These are phyloP conservation scores for Syncephalastrum contaminatum DNA, from an alignment of 371 early-diverging fungal species.

Conservation along the genomic window DNA sequence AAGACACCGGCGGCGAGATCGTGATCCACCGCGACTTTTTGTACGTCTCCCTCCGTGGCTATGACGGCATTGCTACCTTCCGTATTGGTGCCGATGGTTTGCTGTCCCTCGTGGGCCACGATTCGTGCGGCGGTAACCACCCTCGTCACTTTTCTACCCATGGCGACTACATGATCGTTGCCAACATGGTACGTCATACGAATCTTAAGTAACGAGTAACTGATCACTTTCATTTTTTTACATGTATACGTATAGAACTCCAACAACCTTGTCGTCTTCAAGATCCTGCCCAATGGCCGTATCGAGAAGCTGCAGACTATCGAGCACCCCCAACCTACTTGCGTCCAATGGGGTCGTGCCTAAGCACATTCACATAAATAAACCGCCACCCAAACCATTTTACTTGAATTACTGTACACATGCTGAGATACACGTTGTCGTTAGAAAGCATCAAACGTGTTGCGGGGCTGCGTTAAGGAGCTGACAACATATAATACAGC, in stretches of 20 bases:
- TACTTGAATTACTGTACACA: too few species aligned
- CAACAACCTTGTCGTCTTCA: conserved; percentile 36
- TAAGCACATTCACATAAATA: too few species aligned
- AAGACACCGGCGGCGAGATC: conserved; percentile 37
- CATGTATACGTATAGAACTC: conserved; percentile 38
- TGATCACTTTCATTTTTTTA: too few species aligned
- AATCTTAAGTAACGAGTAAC: too few species aligned
- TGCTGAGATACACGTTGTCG: too few species aligned
- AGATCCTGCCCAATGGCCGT: conserved; percentile 31
- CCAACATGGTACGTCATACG: conserved; percentile 29
- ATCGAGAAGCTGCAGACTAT: conserved; percentile 24
- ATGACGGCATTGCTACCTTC: conserved; percentile 36
- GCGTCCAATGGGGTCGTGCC: conserved; percentile 24
- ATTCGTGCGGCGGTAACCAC: conserved; percentile 32
- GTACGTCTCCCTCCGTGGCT: conserved; percentile 41
- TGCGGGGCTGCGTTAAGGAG: too few species aligned
- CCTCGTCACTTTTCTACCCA: conserved; percentile 47
- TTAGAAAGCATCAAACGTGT: too few species aligned
- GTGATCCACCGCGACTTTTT: conserved; percentile 36
- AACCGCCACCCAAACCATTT: too few species aligned
- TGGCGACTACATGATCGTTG: conserved; percentile 38
- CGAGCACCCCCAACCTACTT: conserved; percentile 36
- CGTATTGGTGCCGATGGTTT: conserved; percentile 35
- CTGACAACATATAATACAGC: too few species aligned
- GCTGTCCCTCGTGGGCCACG: conserved; percentile 26